A percentile compares a stretch with the other conserved stretches of the same genome.
Conservation (phyloP, 2,329 filamentous ascomycete genomes). For the Calonectria leucothoes region DNA sequence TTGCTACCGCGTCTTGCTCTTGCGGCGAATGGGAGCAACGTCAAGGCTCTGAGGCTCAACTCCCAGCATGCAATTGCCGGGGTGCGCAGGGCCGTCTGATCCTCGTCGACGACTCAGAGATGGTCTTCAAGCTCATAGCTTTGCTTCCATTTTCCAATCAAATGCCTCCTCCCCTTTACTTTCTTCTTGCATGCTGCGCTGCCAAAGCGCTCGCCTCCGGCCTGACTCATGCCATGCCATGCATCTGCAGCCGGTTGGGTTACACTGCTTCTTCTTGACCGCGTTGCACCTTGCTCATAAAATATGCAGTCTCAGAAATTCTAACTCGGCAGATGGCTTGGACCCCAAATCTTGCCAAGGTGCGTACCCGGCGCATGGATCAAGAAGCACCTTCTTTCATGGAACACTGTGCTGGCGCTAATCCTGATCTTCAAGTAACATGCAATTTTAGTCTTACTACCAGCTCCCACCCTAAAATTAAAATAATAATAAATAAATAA, state of each 20-base stretch:
- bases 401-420: background rate
- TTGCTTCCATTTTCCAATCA: background rate
- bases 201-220: background rate
- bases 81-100: background rate
- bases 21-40: background rate
- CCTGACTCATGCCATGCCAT: background rate
- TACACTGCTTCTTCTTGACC: background rate
- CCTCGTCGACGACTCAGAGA: background rate
- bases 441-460: background rate
- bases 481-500: too few relatives aligned
- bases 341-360: background rate
- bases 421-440: background rate
- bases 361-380: background rate
- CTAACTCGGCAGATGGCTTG: background rate
- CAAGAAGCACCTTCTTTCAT: background rate
- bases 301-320: background rate
- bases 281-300: constrained; percentile 1
- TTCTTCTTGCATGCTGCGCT: too few relatives aligned
- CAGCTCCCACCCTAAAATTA: background rate
- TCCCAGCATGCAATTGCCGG: background rate
- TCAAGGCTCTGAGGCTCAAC: background rate
- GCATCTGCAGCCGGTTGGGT: background rate
- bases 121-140: background rate
- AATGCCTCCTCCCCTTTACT: background rate
- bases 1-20: background rate